Conservation (phyloP, 108 stramenopile genomes). For the Discostella pseudostelligera region DNA sequence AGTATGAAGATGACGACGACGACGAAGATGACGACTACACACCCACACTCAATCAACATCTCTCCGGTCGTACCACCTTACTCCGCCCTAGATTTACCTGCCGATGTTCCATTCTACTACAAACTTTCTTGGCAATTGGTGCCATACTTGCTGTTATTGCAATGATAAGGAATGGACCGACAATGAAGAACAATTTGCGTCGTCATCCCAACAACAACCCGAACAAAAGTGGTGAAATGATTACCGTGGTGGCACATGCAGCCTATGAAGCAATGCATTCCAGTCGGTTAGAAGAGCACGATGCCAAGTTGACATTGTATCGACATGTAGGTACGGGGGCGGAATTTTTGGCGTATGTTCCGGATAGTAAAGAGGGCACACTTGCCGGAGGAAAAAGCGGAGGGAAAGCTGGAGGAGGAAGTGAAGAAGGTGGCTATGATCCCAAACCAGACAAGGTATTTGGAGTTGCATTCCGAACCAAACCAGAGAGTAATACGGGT, state of each 20-base stretch:
- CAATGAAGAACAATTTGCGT: constrained; percentile 12
- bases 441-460: constrained; percentile 88
- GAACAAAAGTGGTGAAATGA: neutral
- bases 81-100: constrained; percentile 11
- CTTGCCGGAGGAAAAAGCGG: neutral
- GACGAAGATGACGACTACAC: constrained; percentile 24
- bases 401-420: neutral
- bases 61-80: constrained; percentile 7
- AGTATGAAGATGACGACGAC: constrained; percentile 6
- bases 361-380: constrained; percentile 36
- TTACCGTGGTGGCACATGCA: constrained; percentile 15
- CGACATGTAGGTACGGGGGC: constrained; percentile 74
- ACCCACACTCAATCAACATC: constrained; percentile 3
- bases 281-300: constrained; percentile 20
- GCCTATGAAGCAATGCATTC: constrained; percentile 28
- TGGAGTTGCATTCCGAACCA: constrained; percentile 93
- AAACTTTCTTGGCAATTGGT: constrained; percentile 1
- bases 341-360: constrained; percentile 70
- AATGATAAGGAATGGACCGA: neutral
- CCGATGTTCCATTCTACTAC: constrained; percentile 26
- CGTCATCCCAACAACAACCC: neutral
- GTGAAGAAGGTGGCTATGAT: constrained; percentile 37
- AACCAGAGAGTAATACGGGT: constrained; percentile 76
- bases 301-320: constrained; percentile 51
- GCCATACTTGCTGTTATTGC: neutral